Percentiles rank a stretch among this genome's conserved stretches.
Evolutionary conservation across 768 basidiomycete genomes (phyloP).

Genomic region (Lactifluus echinatus): DNA sequence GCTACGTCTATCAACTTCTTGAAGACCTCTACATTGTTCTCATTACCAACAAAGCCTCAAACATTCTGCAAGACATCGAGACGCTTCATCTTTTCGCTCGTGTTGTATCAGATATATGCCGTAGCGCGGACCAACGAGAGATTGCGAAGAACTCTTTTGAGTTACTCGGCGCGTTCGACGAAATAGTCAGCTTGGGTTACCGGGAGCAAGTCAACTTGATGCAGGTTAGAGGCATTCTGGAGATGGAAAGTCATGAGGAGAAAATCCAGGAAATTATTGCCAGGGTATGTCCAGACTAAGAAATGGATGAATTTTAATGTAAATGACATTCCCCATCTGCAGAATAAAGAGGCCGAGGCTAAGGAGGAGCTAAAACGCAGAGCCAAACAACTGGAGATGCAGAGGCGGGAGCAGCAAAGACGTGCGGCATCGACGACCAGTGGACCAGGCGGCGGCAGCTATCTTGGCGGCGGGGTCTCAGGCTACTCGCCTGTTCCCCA

Average conservation of each 20-base stretch:
- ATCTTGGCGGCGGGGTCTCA: constrained; percentile 56
- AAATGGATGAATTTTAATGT: background rate
- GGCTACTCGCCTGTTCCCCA: constrained; percentile 63
- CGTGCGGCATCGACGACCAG: constrained; percentile 49
- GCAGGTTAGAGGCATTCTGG: constrained; percentile 69
- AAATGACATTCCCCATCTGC: constrained; percentile 3
- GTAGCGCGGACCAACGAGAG: constrained; percentile 80
- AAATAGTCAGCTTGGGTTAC: constrained; percentile 87
- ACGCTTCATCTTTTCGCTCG: constrained; percentile 92
- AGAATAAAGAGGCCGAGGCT: constrained; percentile 99
- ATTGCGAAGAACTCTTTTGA: constrained; percentile 89
- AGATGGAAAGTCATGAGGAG: constrained; percentile 90
- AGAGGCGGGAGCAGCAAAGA: constrained; percentile 87
- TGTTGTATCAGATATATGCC: constrained; percentile 86
- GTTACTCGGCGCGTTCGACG: constrained; percentile 91
- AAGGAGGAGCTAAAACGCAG: constrained; percentile 98
- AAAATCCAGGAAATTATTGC: constrained; percentile 98
- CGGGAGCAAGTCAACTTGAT: constrained; percentile 69
- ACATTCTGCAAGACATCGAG: constrained; percentile 96
- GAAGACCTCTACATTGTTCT: constrained; percentile 96
- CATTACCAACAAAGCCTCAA: constrained; percentile 98
- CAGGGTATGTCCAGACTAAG: constrained; percentile 43
- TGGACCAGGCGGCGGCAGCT: constrained; percentile 37
- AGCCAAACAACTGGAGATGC: constrained; percentile 97
- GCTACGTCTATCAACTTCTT: constrained; percentile 93